A percentile compares a stretch with the other conserved stretches of the same genome.
These are phyloP conservation scores for Aschersonia sp. DNA, from an alignment of 2,329 filamentous ascomycete genomes.

Conservation along the genomic window DNA sequence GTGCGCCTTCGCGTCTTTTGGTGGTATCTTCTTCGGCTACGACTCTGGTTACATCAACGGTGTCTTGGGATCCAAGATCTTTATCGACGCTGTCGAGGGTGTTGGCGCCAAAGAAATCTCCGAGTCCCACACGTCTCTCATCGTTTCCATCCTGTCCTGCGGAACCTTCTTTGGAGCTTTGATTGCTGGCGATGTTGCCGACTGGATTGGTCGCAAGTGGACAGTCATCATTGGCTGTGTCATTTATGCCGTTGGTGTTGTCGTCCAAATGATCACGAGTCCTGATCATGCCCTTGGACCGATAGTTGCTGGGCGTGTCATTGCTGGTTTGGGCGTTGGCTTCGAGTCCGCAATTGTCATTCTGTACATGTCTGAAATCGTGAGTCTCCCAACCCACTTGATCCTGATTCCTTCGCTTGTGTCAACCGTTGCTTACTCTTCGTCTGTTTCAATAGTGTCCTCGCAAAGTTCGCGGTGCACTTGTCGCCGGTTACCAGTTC, in stretches of 20 bases:
- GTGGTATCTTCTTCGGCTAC: slow-evolving; percentile 66
- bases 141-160: slow-evolving; percentile 64
- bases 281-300: slow-evolving; percentile 34
- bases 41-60: slow-evolving; percentile 65
- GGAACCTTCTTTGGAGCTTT: slow-evolving; percentile 69
- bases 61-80: slow-evolving; percentile 36
- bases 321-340: slow-evolving; percentile 66
- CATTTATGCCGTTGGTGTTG: slow-evolving; percentile 55
- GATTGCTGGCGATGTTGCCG: slow-evolving; percentile 63
- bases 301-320: slow-evolving; percentile 58
- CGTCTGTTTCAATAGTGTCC: slow-evolving; percentile 26
- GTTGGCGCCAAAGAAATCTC: slow-evolving; percentile 16
- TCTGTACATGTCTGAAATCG: slow-evolving; percentile 77
- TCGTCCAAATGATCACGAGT: slow-evolving; percentile 47
- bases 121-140: slow-evolving; percentile 34
- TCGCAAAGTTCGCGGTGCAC: slow-evolving; percentile 58
- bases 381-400: slow-evolving; percentile 15
- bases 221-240: slow-evolving; percentile 57
- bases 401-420: background rate
- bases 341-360: slow-evolving; percentile 71
- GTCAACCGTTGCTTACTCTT: background rate
- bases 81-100: slow-evolving; percentile 36
- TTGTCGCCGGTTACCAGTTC: slow-evolving; percentile 76
- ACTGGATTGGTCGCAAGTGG: slow-evolving; percentile 57
- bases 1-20: slow-evolving; percentile 56